phyloP scores from a whole-genome alignment of 164 flowering plant genomes.

The Annona squamosa region DNA sequence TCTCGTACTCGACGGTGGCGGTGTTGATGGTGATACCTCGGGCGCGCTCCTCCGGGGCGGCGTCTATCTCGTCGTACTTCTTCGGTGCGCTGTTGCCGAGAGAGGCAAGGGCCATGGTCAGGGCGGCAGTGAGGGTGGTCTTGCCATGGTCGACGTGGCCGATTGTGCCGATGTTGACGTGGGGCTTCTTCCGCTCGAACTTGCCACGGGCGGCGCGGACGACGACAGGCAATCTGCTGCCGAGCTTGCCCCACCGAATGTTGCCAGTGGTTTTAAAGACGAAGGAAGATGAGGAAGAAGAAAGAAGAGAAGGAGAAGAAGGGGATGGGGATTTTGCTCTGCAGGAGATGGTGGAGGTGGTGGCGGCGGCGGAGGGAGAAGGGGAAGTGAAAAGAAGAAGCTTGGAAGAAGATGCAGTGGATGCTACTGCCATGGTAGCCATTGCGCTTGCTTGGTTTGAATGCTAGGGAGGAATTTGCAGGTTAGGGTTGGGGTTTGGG shows the following conservation, averaged over 20 bases:
- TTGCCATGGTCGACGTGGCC: constrained; percentile 41
- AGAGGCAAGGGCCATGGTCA: constrained; percentile 34
- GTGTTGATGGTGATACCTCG: constrained; percentile 34
- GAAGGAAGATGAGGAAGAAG: not conserved
- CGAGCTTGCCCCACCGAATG: not conserved
- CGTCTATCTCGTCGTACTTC: constrained; percentile 35
- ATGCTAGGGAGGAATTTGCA: not conserved
- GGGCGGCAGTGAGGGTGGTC: constrained; percentile 31
- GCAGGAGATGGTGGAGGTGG: not conserved
- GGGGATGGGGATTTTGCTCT: not conserved
- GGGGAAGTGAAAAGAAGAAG: not conserved
- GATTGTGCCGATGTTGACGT: constrained; percentile 34
- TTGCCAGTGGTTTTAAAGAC: not conserved
- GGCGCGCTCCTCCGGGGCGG: constrained; percentile 31
- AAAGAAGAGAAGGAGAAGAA: not conserved
- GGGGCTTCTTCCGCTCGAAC: constrained; percentile 37
- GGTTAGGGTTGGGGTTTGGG: not conserved
- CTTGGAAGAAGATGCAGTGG: not conserved
- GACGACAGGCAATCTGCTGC: not conserved
- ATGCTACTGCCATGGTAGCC: not conserved
- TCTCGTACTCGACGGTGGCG: constrained; percentile 36
- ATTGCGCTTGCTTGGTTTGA: not conserved
- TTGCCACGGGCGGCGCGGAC: constrained; percentile 29
- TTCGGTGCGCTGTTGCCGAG: constrained; percentile 29
- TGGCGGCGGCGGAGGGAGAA: not conserved